Evolutionary conservation across 352 stramenopile genomes (phyloP).

Genomic region (Blastocystis sp.): DNA sequence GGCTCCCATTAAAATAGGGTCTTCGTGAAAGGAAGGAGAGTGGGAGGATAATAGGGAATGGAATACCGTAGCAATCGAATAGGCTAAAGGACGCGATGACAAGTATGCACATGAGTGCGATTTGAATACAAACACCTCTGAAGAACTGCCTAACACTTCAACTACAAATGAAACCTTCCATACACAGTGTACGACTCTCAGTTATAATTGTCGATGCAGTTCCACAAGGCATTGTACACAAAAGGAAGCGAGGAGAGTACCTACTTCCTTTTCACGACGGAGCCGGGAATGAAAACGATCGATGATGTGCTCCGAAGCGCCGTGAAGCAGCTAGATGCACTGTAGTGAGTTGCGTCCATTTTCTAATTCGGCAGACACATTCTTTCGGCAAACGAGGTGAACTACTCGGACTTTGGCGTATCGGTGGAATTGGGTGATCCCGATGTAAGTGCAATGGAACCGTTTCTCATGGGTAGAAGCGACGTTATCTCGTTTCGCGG

Average conservation of each 20-base stretch:
- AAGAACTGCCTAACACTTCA: too few relatives aligned
- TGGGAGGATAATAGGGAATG: too few relatives aligned
- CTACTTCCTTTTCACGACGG: background rate
- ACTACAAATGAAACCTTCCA: too few relatives aligned
- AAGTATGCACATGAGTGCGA: too few relatives aligned
- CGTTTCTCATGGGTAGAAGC: background rate
- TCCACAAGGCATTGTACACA: background rate
- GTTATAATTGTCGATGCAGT: slow-evolving; percentile 59
- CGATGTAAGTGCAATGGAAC: background rate
- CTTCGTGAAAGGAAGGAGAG: too few relatives aligned
- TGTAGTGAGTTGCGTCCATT: background rate
- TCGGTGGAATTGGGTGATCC: background rate
- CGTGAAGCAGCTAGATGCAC: background rate
- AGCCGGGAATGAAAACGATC: background rate
- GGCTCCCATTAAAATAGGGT: too few relatives aligned
- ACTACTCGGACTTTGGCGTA: background rate
- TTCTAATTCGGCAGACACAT: background rate
- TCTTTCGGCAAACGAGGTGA: background rate
- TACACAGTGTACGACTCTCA: too few relatives aligned
- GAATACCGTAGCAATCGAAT: too few relatives aligned
- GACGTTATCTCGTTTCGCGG: background rate
- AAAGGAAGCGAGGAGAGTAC: background rate
- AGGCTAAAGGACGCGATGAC: too few relatives aligned
- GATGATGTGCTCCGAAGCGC: background rate
- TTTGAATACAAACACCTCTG: too few relatives aligned